These are phyloP conservation scores for Linum usitatissimum DNA, from an alignment of 345 rosid species.

Conservation along the genomic window DNA sequence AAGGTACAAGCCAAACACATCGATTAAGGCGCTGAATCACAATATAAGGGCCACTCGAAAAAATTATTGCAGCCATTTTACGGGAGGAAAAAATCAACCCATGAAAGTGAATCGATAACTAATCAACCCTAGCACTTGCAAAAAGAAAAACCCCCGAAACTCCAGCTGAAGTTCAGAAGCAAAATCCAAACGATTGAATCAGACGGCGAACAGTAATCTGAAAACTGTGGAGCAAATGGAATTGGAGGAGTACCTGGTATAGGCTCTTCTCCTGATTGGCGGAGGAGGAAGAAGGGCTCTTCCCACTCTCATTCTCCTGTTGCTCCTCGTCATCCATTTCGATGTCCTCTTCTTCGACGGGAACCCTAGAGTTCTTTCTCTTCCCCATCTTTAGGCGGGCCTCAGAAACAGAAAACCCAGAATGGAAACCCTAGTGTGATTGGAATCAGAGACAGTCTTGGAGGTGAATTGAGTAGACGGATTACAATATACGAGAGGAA, in stretches of 20 bases:
- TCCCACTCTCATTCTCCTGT: slow-evolving; percentile 22
- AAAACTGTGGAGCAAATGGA: not conserved
- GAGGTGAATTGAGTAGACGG: too few relatives aligned
- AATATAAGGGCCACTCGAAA: too few relatives aligned
- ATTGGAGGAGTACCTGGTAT: slow-evolving; percentile 36
- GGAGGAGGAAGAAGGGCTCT: slow-evolving; percentile 14
- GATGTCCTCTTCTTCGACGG: slow-evolving; percentile 21
- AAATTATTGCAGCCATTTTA: too few relatives aligned
- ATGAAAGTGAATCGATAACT: not conserved
- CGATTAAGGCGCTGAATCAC: too few relatives aligned
- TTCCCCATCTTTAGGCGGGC: slow-evolving; percentile 36
- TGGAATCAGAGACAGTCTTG: too few relatives aligned
- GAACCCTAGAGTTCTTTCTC: slow-evolving; percentile 46
- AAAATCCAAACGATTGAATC: too few relatives aligned
- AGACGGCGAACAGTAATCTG: not conserved
- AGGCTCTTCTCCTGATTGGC: slow-evolving; percentile 28
- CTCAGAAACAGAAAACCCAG: too few relatives aligned
- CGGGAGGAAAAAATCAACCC: not conserved
- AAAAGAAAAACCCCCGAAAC: too few relatives aligned
- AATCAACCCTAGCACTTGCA: not conserved
- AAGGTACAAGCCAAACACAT: too few relatives aligned
- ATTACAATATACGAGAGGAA: too few relatives aligned
- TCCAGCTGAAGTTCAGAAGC: too few relatives aligned
- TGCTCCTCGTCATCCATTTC: slow-evolving; percentile 11
- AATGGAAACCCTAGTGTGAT: too few relatives aligned